phyloP scores from a whole-genome alignment of 192 early-diverging fungal genomes.

The Tieghemiomyces parasiticus region DNA sequence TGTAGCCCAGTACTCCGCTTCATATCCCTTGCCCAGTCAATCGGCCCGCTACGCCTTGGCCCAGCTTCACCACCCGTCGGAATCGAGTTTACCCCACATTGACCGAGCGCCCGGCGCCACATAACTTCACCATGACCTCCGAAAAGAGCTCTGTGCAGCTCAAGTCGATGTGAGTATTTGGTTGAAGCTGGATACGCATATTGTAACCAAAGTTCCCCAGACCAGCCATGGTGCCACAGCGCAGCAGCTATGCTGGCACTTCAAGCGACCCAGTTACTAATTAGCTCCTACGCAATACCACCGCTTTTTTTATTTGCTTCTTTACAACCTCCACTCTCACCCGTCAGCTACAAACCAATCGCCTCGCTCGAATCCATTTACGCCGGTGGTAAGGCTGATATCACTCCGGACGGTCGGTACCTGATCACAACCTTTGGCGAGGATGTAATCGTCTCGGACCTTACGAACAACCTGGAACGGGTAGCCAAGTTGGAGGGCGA shows the following conservation, averaged over 20 bases:
- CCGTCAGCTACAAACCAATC: slow-evolving; percentile 51
- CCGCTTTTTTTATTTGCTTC: neutral
- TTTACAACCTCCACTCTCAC: neutral
- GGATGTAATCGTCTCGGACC: slow-evolving; percentile 59
- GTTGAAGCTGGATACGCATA: too few species aligned
- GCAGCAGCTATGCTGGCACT: neutral
- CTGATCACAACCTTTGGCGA: slow-evolving; percentile 72
- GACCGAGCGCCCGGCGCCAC: too few species aligned
- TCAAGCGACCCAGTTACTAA: neutral
- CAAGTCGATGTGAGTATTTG: slow-evolving; percentile 2
- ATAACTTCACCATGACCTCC: neutral
- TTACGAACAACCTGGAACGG: slow-evolving; percentile 41
- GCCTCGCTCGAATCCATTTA: slow-evolving; percentile 80
- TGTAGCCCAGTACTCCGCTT: too few species aligned
- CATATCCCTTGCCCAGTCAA: too few species aligned
- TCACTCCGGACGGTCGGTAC: slow-evolving; percentile 44
- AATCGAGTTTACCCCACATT: neutral
- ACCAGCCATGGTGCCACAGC: neutral
- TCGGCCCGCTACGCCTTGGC: neutral
- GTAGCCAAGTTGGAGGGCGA: slow-evolving; percentile 56
- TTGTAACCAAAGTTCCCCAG: neutral
- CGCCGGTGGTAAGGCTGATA: slow-evolving; percentile 70
- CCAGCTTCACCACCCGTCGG: neutral
- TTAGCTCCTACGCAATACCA: neutral
- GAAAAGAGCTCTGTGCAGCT: neutral